Evolutionary conservation across 192 early-diverging fungal genomes (phyloP).

Genomic region (Phlyctochytrium arcticum): DNA sequence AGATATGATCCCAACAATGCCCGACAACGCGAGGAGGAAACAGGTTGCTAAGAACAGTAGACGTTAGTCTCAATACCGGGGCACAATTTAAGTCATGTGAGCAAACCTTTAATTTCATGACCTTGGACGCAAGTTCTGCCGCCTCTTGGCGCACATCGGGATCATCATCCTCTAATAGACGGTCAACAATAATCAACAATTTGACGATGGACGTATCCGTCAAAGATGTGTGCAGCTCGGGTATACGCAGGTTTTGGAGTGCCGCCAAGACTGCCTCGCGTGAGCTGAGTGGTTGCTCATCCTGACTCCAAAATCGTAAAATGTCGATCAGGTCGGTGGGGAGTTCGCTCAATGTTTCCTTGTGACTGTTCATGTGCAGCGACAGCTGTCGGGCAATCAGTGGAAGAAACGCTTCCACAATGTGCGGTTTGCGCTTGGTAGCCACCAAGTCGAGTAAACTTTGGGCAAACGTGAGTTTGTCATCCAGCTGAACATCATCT

Average conservation of each 20-base stretch:
- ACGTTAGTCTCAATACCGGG: not conserved
- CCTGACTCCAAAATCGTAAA: conserved; percentile 10
- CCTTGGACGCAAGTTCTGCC: conserved; percentile 50
- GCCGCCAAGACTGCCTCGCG: conserved; percentile 50
- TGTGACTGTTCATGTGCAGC: too few relatives aligned
- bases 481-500: conserved; percentile 3
- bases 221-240: not conserved
- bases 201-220: conserved; percentile 30
- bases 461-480: conserved; percentile 30
- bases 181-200: conserved; percentile 46
- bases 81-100: conserved; percentile 1
- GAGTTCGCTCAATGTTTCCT: too few relatives aligned
- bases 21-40: conserved; percentile 50
- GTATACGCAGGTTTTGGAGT: conserved; percentile 15
- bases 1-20: conserved; percentile 41
- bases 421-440: conserved; percentile 41
- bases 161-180: conserved; percentile 73
- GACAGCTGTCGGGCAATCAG: conserved; percentile 44
- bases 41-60: conserved; percentile 36
- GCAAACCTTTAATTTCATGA: conserved; percentile 47
- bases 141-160: conserved; percentile 66
- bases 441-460: conserved; percentile 36
- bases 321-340: too few relatives aligned
- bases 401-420: conserved; percentile 55
- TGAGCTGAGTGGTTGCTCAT: conserved; percentile 51